phyloP scores from a whole-genome alignment of 2,329 filamentous ascomycete species.

The Chaetomium sp. region DNA sequence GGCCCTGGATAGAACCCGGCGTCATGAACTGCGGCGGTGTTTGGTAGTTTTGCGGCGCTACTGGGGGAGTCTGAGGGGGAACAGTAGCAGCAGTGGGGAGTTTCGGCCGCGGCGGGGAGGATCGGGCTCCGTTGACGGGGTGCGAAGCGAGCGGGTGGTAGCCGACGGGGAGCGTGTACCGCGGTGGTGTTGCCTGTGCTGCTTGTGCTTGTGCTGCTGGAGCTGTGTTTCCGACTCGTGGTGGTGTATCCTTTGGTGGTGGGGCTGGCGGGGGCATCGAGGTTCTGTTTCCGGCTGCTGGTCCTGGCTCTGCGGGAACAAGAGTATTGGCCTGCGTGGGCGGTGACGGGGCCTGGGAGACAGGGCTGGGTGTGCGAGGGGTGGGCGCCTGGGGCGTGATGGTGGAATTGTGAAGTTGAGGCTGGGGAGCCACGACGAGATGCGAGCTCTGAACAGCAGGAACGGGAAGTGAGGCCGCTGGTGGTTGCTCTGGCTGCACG shows the following conservation, averaged over 20 bases:
- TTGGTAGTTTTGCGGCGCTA: not conserved
- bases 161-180: not conserved
- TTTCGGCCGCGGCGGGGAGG: not conserved
- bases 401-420: not conserved
- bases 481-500: too few relatives aligned
- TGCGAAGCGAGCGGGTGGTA: conserved; percentile 12
- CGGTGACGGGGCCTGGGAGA: conserved; percentile 9
- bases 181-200: not conserved
- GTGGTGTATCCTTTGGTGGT: not conserved
- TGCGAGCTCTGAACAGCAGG: not conserved
- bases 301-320: not conserved
- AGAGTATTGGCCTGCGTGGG: not conserved
- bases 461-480: too few relatives aligned
- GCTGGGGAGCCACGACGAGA: conserved; percentile 3
- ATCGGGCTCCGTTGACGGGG: not conserved
- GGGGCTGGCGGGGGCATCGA: not conserved
- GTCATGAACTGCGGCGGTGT: not conserved
- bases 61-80: not conserved
- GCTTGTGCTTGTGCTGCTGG: too few relatives aligned
- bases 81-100: not conserved
- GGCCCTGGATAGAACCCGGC: too few relatives aligned
- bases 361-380: conserved; percentile 7
- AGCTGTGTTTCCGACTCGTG: not conserved
- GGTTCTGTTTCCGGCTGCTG: not conserved
- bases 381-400: not conserved